Evolutionary conservation across 1,139 yeast genomes (phyloP).

Genomic region (Geotrichum klebahnii): DNA sequence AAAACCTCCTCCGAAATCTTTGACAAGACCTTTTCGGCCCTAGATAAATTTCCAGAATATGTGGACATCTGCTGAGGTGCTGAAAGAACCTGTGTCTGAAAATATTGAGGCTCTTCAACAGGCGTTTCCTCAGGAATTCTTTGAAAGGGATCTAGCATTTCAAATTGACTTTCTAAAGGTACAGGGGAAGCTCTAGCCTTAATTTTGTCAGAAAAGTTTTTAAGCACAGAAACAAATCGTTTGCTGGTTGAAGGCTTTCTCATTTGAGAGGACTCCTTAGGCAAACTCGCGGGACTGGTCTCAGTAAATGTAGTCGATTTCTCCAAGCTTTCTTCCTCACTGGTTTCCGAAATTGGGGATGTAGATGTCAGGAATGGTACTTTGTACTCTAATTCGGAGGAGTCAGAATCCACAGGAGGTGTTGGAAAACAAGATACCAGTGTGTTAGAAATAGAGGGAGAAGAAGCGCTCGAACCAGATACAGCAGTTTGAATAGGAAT

Average conservation of each 20-base stretch:
- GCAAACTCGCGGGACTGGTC: no score
- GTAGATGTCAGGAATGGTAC: no score
- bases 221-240: slow-evolving; percentile 9
- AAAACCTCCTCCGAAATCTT: slow-evolving; percentile 20
- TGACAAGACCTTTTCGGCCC: slow-evolving; percentile 19
- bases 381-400: no score
- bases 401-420: no score
- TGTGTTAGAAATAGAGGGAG: no score
- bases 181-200: slow-evolving; percentile 6
- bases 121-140: background rate
- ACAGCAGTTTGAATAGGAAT: no score
- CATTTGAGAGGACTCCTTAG: background rate
- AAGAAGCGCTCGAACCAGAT: no score
- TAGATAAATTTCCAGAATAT: background rate
- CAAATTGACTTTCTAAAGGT: background rate
- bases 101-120: background rate
- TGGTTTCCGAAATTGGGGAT: no score
- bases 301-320: no score
- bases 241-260: slow-evolving; percentile 10
- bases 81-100: background rate
- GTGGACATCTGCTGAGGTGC: background rate
- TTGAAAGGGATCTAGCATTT: slow-evolving; percentile 1
- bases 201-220: slow-evolving; percentile 9
- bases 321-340: no score
- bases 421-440: no score